Conservation (phyloP, 2,329 filamentous ascomycete genomes). For the Fusarium drepaniforme region DNA sequence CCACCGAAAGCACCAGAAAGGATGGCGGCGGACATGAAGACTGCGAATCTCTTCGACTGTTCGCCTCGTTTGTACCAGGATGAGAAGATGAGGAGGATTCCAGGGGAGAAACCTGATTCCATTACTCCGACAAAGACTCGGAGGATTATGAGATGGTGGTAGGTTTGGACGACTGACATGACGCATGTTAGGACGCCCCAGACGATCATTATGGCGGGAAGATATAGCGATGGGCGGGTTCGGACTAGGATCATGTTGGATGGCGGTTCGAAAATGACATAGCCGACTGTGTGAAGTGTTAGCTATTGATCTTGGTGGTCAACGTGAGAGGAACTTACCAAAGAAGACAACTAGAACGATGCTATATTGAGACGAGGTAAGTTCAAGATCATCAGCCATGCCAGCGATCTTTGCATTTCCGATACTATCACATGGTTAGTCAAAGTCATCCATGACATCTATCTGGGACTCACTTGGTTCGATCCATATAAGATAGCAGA, state of each 20-base stretch:
- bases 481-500: conserved; percentile 69
- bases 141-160: conserved; percentile 45
- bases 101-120: conserved; percentile 71
- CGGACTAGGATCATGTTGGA: conserved; percentile 76
- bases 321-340: conserved; percentile 30
- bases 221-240: conserved; percentile 72
- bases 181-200: conserved; percentile 48
- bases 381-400: conserved; percentile 54
- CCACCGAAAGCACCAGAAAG: conserved; percentile 76
- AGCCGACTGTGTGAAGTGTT: conserved; percentile 59
- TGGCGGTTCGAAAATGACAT: conserved; percentile 72
- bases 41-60: conserved; percentile 58
- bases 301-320: not conserved
- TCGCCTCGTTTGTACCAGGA: conserved; percentile 71
- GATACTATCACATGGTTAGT: conserved; percentile 40
- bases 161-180: conserved; percentile 46
- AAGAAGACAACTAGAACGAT: conserved; percentile 73
- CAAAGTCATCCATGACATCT: too few relatives aligned
- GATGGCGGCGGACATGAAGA: conserved; percentile 80
- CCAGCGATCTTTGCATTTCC: conserved; percentile 67
- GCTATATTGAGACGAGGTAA: conserved; percentile 72
- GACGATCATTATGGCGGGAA: conserved; percentile 74
- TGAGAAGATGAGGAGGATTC: conserved; percentile 70
- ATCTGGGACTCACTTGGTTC: conserved; percentile 68
- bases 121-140: conserved; percentile 66